These are phyloP conservation scores for Chrysopogon serrulatus DNA, from an alignment of 176 grass and related monocot genomes.

Conservation along the genomic window DNA sequence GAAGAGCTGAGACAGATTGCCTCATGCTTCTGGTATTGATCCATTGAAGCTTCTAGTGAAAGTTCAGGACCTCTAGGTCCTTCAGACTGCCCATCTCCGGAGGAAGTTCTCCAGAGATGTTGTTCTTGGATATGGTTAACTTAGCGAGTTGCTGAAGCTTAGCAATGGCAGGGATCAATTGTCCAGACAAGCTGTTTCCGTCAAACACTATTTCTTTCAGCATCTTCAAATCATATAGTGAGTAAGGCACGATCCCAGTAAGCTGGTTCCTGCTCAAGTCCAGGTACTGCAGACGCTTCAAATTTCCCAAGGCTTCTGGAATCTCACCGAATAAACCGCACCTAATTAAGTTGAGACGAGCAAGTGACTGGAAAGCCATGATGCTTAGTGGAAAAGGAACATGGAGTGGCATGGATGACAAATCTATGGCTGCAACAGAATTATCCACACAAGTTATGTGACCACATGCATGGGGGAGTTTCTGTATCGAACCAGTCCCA, in stretches of 20 bases:
- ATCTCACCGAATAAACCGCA: slow-evolving; percentile 56
- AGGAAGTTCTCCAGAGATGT: slow-evolving; percentile 59
- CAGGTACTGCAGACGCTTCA: slow-evolving; percentile 50
- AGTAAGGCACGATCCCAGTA: slow-evolving; percentile 45
- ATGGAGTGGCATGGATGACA: slow-evolving; percentile 38
- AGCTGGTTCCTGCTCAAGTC: slow-evolving; percentile 74
- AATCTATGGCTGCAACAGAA: slow-evolving; percentile 53
- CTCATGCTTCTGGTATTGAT: slow-evolving; percentile 37
- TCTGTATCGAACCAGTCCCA: slow-evolving; percentile 55
- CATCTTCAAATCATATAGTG: slow-evolving; percentile 43
- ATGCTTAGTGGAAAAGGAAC: slow-evolving; percentile 45
- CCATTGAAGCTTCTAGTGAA: slow-evolving; percentile 59
- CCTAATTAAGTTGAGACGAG: slow-evolving; percentile 39
- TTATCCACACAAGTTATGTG: slow-evolving; percentile 45
- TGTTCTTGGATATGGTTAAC: slow-evolving; percentile 50
- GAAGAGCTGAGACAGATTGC: slow-evolving; percentile 51
- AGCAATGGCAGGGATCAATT: slow-evolving; percentile 44
- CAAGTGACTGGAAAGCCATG: slow-evolving; percentile 44
- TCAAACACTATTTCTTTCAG: slow-evolving; percentile 60
- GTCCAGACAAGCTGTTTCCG: slow-evolving; percentile 52
- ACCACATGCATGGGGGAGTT: slow-evolving; percentile 66
- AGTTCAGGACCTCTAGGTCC: slow-evolving; percentile 43
- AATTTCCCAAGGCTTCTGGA: slow-evolving; percentile 45
- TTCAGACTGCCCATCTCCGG: slow-evolving; percentile 50
- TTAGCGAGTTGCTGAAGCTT: slow-evolving; percentile 51